Evolutionary conservation across 164 flowering plant species (phyloP).

Genomic region (Vitis amurensis): DNA sequence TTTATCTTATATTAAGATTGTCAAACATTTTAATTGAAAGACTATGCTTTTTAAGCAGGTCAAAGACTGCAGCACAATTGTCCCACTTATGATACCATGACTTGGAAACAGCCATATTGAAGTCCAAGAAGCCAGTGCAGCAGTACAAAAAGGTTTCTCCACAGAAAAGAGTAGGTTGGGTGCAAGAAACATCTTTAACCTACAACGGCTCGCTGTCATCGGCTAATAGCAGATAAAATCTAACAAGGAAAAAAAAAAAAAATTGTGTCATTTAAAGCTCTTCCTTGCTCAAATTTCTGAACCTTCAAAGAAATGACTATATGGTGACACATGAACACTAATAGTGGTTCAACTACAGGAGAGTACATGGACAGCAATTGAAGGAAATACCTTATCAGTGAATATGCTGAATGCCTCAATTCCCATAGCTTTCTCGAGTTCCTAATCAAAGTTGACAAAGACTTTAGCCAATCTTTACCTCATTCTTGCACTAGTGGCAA

Average conservation of each 20-base stretch:
- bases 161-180: too few relatives aligned
- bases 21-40: too few relatives aligned
- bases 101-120: too few relatives aligned
- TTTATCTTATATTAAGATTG: too few relatives aligned
- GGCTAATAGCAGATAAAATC: slow-evolving; percentile 41
- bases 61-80: too few relatives aligned
- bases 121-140: too few relatives aligned
- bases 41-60: too few relatives aligned
- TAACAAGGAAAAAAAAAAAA: slow-evolving; percentile 23
- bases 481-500: not conserved
- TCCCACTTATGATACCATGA: too few relatives aligned
- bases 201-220: slow-evolving; percentile 11
- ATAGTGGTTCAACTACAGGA: not conserved
- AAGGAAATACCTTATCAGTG: slow-evolving; percentile 58
- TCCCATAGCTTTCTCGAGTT: slow-evolving; percentile 71
- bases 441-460: slow-evolving; percentile 31
- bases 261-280: not conserved
- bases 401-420: slow-evolving; percentile 53
- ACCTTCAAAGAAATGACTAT: not conserved
- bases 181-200: too few relatives aligned
- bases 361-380: not conserved
- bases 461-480: not conserved
- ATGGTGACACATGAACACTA: not conserved
- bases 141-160: too few relatives aligned
- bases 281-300: not conserved